Evolutionary conservation across 148 eudicot genomes (phyloP).

Genomic region (Spergularia marina): DNA sequence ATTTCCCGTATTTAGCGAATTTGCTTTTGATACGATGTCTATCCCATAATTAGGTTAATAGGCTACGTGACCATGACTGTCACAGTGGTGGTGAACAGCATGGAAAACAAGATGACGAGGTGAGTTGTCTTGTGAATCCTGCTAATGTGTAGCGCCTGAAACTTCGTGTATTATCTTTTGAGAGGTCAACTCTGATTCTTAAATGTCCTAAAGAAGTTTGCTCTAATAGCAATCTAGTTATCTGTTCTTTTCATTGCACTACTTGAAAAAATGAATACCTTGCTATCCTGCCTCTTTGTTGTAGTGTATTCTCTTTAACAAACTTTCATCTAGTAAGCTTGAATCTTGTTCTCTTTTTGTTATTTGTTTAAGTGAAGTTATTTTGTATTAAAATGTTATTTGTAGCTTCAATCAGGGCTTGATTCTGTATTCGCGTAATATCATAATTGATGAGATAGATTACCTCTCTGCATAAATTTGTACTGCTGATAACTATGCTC

Average conservation of each 20-base stretch:
- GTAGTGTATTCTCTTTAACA: background rate
- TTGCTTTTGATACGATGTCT: background rate
- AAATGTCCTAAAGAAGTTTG: background rate
- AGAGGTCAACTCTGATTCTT: background rate
- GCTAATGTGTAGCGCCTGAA: background rate
- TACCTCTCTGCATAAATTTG: background rate
- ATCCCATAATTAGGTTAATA: conserved; percentile 9
- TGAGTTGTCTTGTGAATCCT: conserved; percentile 18
- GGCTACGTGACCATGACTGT: conserved; percentile 47
- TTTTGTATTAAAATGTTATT: too few relatives aligned
- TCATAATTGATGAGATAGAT: background rate
- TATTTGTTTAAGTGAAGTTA: background rate
- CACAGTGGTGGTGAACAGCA: conserved; percentile 50
- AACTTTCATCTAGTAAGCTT: background rate
- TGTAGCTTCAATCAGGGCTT: background rate
- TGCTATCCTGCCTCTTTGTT: background rate
- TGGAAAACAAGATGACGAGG: conserved; percentile 67
- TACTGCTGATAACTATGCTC: background rate
- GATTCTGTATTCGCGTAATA: background rate
- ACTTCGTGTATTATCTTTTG: background rate
- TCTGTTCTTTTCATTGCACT: background rate
- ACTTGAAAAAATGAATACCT: background rate
- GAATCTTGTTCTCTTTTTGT: background rate
- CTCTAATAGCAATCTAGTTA: background rate
- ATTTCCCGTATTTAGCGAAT: background rate